Evolutionary conservation across 495 filamentous ascomycete genomes (phyloP), one percentile per base, ranked within the genome.

Genomic region (Aspergillus baeticus): DNA sequence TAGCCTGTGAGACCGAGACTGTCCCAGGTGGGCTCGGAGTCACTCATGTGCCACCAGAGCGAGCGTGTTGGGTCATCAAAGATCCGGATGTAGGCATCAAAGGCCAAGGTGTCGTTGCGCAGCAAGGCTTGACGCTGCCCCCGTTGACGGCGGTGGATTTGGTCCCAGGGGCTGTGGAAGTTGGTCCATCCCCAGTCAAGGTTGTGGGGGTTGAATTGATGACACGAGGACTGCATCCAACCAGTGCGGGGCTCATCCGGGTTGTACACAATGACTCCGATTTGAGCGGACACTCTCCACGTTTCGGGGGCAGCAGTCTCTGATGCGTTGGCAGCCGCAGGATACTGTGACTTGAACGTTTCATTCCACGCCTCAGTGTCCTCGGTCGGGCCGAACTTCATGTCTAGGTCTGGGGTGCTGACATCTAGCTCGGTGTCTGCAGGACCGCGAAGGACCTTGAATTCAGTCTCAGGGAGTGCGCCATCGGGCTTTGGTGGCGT

Each of bases 21-120:
- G 81, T 98, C 62, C 90, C 93, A 60, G 85, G 92, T 75, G 77
- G 85, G 59, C 69, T 84, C 66, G 69, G 87, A 66, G 77, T 92
- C 63, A 52, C 80, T 70, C 63, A 72, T 66, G 60, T 86, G 81
- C 71, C 82, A 84, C 84, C 84, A 87, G n/a, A 87, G 70, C 26
- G 77, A 81, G 7, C 73, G 68, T 2, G 85, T 87, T 10, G 82
- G 79, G 57, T 88, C 85, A 15, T 87, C 68, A 31, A 87, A 64
- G 22, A 85, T 75, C 13, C 84, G 81, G 58, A 88, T 83, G 60
- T 87, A 87, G 0, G 81, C 81, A 36, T 80, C 80, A 51, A 88
- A 86, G 2, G 82, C 76, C 31, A 88, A 75, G 2, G 80, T 85
- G 60, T 88, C 85, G 48, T 86, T 74, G 29, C 81, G 81, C 29